Percentiles rank a stretch among this genome's conserved stretches.
Evolutionary conservation across 148 eudicot genomes (phyloP).

Genomic region (Camellia sinensis): DNA sequence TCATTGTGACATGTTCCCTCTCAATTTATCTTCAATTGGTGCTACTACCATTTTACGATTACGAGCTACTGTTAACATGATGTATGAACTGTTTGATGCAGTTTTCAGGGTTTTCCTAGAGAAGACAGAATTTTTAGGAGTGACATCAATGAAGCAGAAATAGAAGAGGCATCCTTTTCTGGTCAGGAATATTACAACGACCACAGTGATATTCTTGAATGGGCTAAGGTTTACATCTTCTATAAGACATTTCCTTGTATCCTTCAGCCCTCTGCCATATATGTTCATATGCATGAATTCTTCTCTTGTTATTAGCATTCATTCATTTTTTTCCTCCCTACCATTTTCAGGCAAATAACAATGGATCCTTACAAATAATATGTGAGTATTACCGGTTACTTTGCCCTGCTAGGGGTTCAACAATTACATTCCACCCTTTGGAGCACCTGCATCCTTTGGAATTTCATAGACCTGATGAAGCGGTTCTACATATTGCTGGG

Average conservation of each 20-base stretch:
- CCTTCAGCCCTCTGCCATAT: conserved; percentile 8
- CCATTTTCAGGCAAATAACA: conserved; percentile 59
- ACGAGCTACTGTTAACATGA: conserved; percentile 1
- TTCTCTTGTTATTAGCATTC: not conserved
- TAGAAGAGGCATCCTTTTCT: conserved; percentile 80
- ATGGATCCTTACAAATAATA: conserved; percentile 82
- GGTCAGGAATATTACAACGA: conserved; percentile 66
- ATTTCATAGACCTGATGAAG: conserved; percentile 64
- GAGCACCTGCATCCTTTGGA: conserved; percentile 90
- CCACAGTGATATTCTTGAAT: conserved; percentile 77
- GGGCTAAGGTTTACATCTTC: conserved; percentile 74
- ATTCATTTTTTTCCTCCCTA: not conserved
- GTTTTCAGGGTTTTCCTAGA: conserved; percentile 68
- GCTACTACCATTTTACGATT: too few species aligned
- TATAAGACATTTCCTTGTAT: conserved; percentile 3
- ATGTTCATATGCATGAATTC: not conserved
- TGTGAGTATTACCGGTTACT: conserved; percentile 67
- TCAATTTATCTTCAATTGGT: too few species aligned
- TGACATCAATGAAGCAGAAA: conserved; percentile 66
- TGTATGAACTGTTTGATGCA: conserved; percentile 32
- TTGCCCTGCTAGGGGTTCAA: conserved; percentile 74
- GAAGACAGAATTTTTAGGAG: conserved; percentile 75
- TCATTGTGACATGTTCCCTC: too few species aligned
- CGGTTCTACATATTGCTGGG: conserved; percentile 51
- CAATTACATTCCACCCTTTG: conserved; percentile 75